Base-by-base conservation (phyloP, 2,329 filamentous ascomycete genomes). In the Pyrenophora graminea region DNA sequence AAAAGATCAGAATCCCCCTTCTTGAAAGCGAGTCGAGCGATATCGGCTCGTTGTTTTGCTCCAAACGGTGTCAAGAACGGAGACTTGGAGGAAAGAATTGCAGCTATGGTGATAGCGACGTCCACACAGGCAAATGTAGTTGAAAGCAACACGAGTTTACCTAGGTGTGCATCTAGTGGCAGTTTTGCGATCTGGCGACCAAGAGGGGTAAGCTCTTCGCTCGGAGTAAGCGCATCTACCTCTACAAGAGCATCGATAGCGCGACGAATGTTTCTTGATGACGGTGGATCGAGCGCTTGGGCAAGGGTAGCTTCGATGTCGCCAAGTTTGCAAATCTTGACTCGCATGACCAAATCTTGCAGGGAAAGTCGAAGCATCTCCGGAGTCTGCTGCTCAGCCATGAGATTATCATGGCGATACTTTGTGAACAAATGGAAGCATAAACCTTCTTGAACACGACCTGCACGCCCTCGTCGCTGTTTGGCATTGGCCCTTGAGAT, bases 351-450 rank as follows among this genome's bases (percentile, higher is more conserved):
- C 9, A 99, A 80, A 67, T 99, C 94, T 72, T 99, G 94, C 9
- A 99, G 79, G 0, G 94, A 97, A 3, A 99, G 79, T 0, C 94
- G 88, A 34, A 99, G 84, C 85, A 99, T 96, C 72, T 99, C 94
- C 0, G 94, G 95, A 0, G 91, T 96, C 76, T 97, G 94, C 68
- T 97, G 91, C 55, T 96, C 91, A 43, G 86, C 86, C 82, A 97
- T 91, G 51, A 84, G 68, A 50, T 85, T 84, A 68, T 97, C 92
- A 68, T 97, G 91, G 6, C 93, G 85, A 64, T 91, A 84, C 64
- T 88, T 94, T 1, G 94, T 97, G 69, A 97, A 97, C 53, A 99
- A 80, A 67, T 99, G 94, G 74, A 97, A 97, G 74, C 94, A 97
- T 0, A 97, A 79, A 6, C 94, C 94, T 63, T 95, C 86, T 71